Base-by-base conservation (phyloP, 805 yeast species). In the Myxozyma kluyveri region DNA sequence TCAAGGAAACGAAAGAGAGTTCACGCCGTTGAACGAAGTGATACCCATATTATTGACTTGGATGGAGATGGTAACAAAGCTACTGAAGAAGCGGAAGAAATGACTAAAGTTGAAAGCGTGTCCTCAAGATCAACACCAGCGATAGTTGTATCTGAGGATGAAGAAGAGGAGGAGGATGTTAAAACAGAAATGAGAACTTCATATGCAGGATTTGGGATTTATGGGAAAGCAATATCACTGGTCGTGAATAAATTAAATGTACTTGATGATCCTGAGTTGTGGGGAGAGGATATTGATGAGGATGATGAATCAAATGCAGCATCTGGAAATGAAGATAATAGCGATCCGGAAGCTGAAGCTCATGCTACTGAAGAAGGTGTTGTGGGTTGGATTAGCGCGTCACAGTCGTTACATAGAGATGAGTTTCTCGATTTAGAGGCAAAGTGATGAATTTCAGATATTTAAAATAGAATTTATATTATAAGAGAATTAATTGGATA, bases 371-470 rank as follows among this genome's bases (percentile, higher is more conserved):
- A 7, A 9, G 47, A 45, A 5, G 53, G 53, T 14, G 44, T 49
- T 26, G 32, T 41, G 18, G 49, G 48, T 14, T 49, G 53, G 53
- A 49, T 49, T 29, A 35, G 45, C 18, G 49, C 53, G 21, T 44
- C 48, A 35, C 53, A 49, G 33, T 22, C 31, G 12, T 24, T 49
- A 33, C 53, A 32, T 12, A 36, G 21, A 21, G 37, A 33, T 2
- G 53, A 49, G 32, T 43, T 43, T 2, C 38, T 44, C 35, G 53
- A 49, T 26, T 42, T 49, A 31, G 53, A 49, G 49, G 53, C 36
- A 18, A 38, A 29, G 40, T 46, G 33, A 35, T 6, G 21, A 29
- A 29, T 9, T 29, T 29, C 33, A 14, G 33, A 9, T 29, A 29
- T 14, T 29, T 29, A 29, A n/a, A n/a, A n/a, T n/a, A n/a, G n/a